Evolutionary conservation across 2,329 filamentous ascomycete genomes (phyloP).

Genomic region (Chrysoporthe austroafricana): DNA sequence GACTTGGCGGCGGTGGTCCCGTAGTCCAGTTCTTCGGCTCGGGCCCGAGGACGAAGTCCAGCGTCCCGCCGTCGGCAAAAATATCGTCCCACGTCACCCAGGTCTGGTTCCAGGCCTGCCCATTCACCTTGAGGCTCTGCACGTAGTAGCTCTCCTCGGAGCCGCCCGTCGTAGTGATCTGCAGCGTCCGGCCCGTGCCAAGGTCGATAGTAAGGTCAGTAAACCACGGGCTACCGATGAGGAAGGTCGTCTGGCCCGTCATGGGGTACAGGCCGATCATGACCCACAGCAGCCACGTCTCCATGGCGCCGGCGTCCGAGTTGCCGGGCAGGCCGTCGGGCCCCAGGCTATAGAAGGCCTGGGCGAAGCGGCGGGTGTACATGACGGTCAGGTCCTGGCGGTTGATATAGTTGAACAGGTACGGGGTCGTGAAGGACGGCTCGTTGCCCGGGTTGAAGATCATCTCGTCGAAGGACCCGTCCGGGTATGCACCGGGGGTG

Average conservation of each 20-base stretch:
- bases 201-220: slow-evolving; percentile 61
- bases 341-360: slow-evolving; percentile 60
- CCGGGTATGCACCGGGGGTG: slow-evolving; percentile 48
- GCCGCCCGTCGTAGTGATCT: slow-evolving; percentile 55
- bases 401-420: slow-evolving; percentile 69
- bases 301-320: slow-evolving; percentile 73
- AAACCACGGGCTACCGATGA: slow-evolving; percentile 69
- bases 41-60: slow-evolving; percentile 67
- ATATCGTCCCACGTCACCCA: slow-evolving; percentile 71
- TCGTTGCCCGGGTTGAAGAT: slow-evolving; percentile 72
- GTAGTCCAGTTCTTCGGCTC: slow-evolving; percentile 59
- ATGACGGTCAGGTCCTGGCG: slow-evolving; percentile 65
- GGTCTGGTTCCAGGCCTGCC: slow-evolving; percentile 61
- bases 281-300: slow-evolving; percentile 70
- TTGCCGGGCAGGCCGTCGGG: slow-evolving; percentile 68
- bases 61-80: slow-evolving; percentile 63
- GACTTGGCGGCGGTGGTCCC: slow-evolving; percentile 64
- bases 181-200: slow-evolving; percentile 50
- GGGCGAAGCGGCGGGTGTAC: slow-evolving; percentile 61
- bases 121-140: slow-evolving; percentile 69
- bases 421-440: slow-evolving; percentile 68
- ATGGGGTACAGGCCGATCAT: slow-evolving; percentile 72
- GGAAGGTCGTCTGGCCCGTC: slow-evolving; percentile 69
- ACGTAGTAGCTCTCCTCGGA: slow-evolving; percentile 60
- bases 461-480: slow-evolving; percentile 54